phyloP scores from a whole-genome alignment of 768 basidiomycete genomes.

The Chiua virens region DNA sequence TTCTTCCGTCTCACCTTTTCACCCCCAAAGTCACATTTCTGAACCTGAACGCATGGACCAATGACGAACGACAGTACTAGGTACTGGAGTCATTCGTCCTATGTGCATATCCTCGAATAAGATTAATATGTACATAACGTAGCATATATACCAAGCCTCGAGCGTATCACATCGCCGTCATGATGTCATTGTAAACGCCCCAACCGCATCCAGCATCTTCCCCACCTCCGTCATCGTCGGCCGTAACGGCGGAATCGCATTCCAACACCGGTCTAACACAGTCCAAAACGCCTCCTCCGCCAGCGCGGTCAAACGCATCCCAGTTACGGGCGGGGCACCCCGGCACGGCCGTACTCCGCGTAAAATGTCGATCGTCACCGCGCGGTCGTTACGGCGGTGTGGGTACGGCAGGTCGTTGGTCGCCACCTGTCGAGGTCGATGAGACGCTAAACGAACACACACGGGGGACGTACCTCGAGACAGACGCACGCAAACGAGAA shows the following conservation, averaged over 20 bases:
- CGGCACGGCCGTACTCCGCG: slow-evolving; percentile 49
- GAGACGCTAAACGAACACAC: background rate
- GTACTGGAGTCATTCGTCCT: too few species aligned
- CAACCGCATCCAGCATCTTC: slow-evolving; percentile 9
- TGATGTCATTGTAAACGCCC: background rate
- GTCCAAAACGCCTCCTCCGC: slow-evolving; percentile 42
- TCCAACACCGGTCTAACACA: slow-evolving; percentile 49
- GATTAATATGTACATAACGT: too few species aligned
- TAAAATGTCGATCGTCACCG: slow-evolving; percentile 55
- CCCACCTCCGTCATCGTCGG: slow-evolving; percentile 45
- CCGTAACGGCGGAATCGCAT: slow-evolving; percentile 33
- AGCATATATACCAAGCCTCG: too few species aligned
- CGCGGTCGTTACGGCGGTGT: slow-evolving; percentile 53
- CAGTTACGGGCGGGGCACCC: slow-evolving; percentile 24
- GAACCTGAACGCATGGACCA: too few species aligned
- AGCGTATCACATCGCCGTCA: too few species aligned
- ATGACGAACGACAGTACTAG: too few species aligned
- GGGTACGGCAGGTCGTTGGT: slow-evolving; percentile 54
- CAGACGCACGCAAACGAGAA: slow-evolving; percentile 61
- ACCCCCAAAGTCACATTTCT: too few species aligned
- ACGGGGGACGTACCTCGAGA: slow-evolving; percentile 46
- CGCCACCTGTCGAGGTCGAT: slow-evolving; percentile 37
- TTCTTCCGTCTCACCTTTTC: too few species aligned
- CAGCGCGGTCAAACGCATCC: slow-evolving; percentile 12
- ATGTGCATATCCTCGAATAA: too few species aligned